Evolutionary conservation across 805 yeast genomes (phyloP).

Genomic region (Zygosaccharomyces bailii): DNA sequence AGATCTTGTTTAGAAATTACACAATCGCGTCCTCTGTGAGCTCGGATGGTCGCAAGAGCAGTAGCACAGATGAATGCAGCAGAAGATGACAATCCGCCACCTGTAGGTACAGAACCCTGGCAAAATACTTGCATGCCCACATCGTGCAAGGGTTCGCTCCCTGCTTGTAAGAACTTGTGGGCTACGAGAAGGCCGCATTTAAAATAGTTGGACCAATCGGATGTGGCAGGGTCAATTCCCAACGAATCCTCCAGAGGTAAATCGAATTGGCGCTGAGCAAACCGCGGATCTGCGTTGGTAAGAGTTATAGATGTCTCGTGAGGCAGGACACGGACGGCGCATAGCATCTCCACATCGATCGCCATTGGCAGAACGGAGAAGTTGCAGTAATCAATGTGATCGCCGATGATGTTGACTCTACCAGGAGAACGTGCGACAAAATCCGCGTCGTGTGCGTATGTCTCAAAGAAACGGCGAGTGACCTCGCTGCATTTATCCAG

Average conservation of each 20-base stretch:
- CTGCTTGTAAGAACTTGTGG: conserved; percentile 42
- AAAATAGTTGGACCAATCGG: conserved; percentile 67
- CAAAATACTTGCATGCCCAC: conserved; percentile 51
- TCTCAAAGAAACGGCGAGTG: conserved; percentile 6
- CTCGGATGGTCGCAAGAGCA: conserved; percentile 52
- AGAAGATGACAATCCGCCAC: conserved; percentile 66
- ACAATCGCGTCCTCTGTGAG: conserved; percentile 42
- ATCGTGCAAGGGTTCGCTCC: conserved; percentile 28
- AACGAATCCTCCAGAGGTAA: conserved; percentile 43
- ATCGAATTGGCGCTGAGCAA: conserved; percentile 37
- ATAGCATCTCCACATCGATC: conserved; percentile 57
- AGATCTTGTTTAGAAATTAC: conserved; percentile 48
- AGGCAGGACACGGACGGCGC: conserved; percentile 43
- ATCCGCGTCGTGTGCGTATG: conserved; percentile 37
- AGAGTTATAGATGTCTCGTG: conserved; percentile 31
- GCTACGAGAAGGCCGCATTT: conserved; percentile 64
- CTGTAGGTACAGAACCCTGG: conserved; percentile 68
- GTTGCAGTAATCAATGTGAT: conserved; percentile 66
- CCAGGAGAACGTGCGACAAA: conserved; percentile 68
- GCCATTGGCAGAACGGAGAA: conserved; percentile 74
- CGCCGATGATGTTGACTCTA: conserved; percentile 70
- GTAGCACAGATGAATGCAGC: conserved; percentile 71
- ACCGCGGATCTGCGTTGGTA: conserved; percentile 37
- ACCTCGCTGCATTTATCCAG: conserved; percentile 3
- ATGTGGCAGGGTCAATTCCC: conserved; percentile 46